phyloP scores from a whole-genome alignment of 179 eudicot species.

The Beta corolliflora region DNA sequence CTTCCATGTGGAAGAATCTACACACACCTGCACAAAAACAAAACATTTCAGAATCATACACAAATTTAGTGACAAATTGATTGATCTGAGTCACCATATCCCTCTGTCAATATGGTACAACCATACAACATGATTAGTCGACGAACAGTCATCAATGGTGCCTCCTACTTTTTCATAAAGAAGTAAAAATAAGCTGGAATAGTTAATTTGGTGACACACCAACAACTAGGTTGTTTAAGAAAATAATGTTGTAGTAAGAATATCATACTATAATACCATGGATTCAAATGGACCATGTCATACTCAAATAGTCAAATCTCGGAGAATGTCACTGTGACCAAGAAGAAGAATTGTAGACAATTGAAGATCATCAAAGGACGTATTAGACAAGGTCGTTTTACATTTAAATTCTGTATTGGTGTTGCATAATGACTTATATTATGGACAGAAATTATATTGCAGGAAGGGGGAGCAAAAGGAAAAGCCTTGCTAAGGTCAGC shows the following conservation, averaged over 20 bases:
- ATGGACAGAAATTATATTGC: neutral
- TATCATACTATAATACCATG: neutral
- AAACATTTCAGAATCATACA: neutral
- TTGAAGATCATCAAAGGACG: no score
- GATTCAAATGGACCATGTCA: neutral
- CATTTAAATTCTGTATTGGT: no score
- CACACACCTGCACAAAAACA: slow-evolving; percentile 18
- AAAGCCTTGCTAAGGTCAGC: neutral
- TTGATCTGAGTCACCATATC: neutral
- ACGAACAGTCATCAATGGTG: neutral
- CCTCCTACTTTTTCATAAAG: neutral
- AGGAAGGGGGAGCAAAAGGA: no score
- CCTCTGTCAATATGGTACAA: neutral
- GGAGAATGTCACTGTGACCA: neutral
- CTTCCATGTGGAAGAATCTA: slow-evolving; percentile 23
- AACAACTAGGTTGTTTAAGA: neutral
- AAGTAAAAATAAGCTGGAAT: neutral
- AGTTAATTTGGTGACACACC: neutral
- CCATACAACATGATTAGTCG: neutral
- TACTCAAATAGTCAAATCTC: no score
- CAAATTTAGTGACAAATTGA: neutral
- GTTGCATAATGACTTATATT: no score
- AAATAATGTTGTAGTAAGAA: neutral
- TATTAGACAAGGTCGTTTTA: no score
- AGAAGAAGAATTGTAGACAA: no score